Percentiles rank a stretch among this genome's conserved stretches.
Conservation (phyloP, 352 stramenopile species). For the Pythium phragmiticola region DNA sequence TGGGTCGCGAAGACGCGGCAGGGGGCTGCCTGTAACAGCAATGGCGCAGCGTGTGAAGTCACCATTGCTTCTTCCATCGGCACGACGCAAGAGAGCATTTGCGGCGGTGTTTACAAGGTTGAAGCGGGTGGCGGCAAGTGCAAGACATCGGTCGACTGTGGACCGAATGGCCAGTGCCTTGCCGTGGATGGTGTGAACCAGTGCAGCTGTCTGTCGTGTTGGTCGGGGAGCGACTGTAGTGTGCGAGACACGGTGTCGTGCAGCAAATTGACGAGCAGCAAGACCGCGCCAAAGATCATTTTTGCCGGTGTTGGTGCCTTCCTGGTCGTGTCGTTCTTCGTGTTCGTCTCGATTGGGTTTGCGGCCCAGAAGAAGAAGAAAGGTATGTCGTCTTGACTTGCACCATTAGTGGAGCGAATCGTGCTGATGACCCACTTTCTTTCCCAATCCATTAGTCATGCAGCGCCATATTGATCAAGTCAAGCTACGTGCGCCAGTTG, state of each 20-base stretch:
- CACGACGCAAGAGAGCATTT: slow-evolving; percentile 80
- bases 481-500: slow-evolving; percentile 40
- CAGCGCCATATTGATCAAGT: slow-evolving; percentile 64
- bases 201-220: slow-evolving; percentile 76
- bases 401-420: background rate
- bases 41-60: slow-evolving; percentile 70
- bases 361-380: slow-evolving; percentile 70
- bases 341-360: slow-evolving; percentile 72
- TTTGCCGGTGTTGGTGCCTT: slow-evolving; percentile 73
- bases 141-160: slow-evolving; percentile 62
- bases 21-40: slow-evolving; percentile 64
- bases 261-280: slow-evolving; percentile 57
- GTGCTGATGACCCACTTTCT: background rate
- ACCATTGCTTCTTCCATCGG: slow-evolving; percentile 38
- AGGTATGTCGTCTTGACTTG: slow-evolving; percentile 35
- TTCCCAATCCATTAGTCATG: slow-evolving; percentile 39
- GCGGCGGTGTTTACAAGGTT: slow-evolving; percentile 58
- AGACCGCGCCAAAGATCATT: slow-evolving; percentile 63
- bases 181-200: slow-evolving; percentile 55
- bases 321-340: slow-evolving; percentile 68
- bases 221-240: slow-evolving; percentile 74
- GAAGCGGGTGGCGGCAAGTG: slow-evolving; percentile 64
- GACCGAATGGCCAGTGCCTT: slow-evolving; percentile 73
- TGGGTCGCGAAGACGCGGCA: slow-evolving; percentile 74
- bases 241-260: slow-evolving; percentile 73